phyloP scores from a whole-genome alignment of 164 flowering plant genomes.

The Akebia trifoliata region DNA sequence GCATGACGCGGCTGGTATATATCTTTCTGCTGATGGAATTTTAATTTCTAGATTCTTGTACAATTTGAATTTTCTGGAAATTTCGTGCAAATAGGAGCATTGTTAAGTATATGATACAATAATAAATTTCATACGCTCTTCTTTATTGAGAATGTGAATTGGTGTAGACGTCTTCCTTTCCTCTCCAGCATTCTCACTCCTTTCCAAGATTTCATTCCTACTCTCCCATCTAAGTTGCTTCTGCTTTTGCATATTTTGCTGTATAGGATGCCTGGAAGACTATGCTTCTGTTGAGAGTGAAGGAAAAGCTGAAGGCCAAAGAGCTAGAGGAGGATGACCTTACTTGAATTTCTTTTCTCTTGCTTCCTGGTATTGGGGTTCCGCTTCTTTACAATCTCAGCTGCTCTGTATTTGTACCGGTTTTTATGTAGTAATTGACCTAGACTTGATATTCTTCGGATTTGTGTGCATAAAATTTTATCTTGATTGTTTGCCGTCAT shows the following conservation, averaged over 20 bases:
- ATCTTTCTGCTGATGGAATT: background rate
- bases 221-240: background rate
- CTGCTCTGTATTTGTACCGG: too few relatives aligned
- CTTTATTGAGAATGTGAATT: too few relatives aligned
- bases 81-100: background rate
- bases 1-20: constrained; percentile 84
- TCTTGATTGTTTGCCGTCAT: too few relatives aligned
- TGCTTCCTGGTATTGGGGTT: background rate
- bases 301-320: constrained; percentile 60
- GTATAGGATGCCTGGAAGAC: constrained; percentile 81
- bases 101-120: background rate
- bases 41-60: background rate
- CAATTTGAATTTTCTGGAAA: background rate
- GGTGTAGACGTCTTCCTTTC: too few relatives aligned
- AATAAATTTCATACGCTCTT: too few relatives aligned
- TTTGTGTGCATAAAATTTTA: too few relatives aligned
- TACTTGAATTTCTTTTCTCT: constrained; percentile 28
- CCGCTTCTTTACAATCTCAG: too few relatives aligned
- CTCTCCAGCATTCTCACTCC: background rate
- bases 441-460: too few relatives aligned
- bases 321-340: constrained; percentile 73
- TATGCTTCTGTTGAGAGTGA: constrained; percentile 65
- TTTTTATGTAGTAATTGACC: too few relatives aligned
- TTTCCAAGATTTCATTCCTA: background rate
- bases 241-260: background rate